phyloP scores from a whole-genome alignment of 345 rosid species.

The Abelmoschus esculentus region DNA sequence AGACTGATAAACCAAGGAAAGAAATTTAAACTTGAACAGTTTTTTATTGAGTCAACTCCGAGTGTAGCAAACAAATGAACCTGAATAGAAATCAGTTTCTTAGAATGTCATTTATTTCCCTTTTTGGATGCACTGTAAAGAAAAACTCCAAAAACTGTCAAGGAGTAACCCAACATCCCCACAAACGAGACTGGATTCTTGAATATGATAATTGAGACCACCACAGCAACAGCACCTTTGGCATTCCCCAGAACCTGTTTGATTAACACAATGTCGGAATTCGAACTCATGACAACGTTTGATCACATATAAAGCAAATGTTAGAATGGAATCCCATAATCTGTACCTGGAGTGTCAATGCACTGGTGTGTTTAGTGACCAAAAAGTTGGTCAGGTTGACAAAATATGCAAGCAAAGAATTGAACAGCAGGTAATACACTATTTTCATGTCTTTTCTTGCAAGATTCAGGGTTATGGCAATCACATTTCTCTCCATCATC shows the following conservation, averaged over 20 bases:
- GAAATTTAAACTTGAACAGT: no score
- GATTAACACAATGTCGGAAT: no score
- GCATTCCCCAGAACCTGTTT: slow-evolving; percentile 59
- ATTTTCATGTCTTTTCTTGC: slow-evolving; percentile 45
- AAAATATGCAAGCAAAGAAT: slow-evolving; percentile 43
- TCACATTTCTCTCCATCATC: slow-evolving; percentile 45
- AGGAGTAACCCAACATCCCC: slow-evolving; percentile 53
- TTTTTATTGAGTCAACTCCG: neutral
- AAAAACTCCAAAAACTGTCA: slow-evolving; percentile 46
- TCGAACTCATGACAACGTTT: no score
- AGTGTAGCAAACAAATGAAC: neutral
- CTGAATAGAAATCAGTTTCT: neutral
- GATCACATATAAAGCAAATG: no score
- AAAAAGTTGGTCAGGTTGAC: slow-evolving; percentile 52
- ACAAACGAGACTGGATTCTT: slow-evolving; percentile 45
- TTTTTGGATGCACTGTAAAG: slow-evolving; percentile 51
- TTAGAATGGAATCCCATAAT: neutral
- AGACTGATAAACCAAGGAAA: no score
- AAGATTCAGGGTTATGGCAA: slow-evolving; percentile 30
- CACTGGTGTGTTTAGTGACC: slow-evolving; percentile 55
- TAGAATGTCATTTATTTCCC: slow-evolving; percentile 23
- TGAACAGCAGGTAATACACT: slow-evolving; percentile 45
- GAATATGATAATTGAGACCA: slow-evolving; percentile 48
- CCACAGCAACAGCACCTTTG: slow-evolving; percentile 55
- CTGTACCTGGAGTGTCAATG: slow-evolving; percentile 49